Percentiles rank a stretch among this genome's conserved stretches.
These are phyloP conservation scores for Penicillium sp. DNA, from an alignment of 2,329 filamentous ascomycete species.

Conservation along the genomic window DNA sequence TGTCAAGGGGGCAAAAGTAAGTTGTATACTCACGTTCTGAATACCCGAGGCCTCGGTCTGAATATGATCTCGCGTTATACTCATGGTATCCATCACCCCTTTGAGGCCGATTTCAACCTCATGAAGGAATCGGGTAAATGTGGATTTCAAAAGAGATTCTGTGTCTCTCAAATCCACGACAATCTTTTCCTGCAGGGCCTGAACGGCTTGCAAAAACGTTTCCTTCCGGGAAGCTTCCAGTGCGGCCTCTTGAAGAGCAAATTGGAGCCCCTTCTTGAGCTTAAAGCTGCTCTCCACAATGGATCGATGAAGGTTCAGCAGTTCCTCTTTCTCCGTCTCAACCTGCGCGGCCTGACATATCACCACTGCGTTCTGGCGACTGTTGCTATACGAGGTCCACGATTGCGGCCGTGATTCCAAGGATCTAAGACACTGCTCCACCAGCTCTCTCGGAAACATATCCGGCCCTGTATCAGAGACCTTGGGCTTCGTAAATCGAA, in stretches of 20 bases:
- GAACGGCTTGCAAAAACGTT: slow-evolving; percentile 33
- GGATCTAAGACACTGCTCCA: slow-evolving; percentile 53
- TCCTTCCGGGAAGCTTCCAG: slow-evolving; percentile 31
- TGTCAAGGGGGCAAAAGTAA: background rate
- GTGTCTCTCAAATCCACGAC: slow-evolving; percentile 34
- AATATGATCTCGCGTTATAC: slow-evolving; percentile 18
- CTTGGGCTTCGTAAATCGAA: slow-evolving; percentile 25
- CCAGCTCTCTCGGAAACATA: slow-evolving; percentile 21
- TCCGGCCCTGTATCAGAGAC: slow-evolving; percentile 17
- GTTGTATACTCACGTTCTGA: slow-evolving; percentile 20
- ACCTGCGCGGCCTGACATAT: slow-evolving; percentile 61
- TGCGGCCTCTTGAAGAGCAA: slow-evolving; percentile 33
- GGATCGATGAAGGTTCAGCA: slow-evolving; percentile 41
- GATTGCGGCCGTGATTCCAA: slow-evolving; percentile 55
- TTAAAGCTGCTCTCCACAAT: slow-evolving; percentile 38
- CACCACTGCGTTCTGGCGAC: slow-evolving; percentile 57
- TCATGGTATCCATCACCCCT: slow-evolving; percentile 19
- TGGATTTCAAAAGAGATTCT: slow-evolving; percentile 21
- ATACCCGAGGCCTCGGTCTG: slow-evolving; percentile 19
- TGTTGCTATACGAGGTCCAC: slow-evolving; percentile 65
- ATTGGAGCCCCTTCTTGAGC: slow-evolving; percentile 35
- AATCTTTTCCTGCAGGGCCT: slow-evolving; percentile 31
- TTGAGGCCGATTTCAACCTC: slow-evolving; percentile 27
- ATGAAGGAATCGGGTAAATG: slow-evolving; percentile 27
- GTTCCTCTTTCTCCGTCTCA: slow-evolving; percentile 55